phyloP scores from a whole-genome alignment of 1,139 yeast genomes.

The Schwanniomyces etchellsii region DNA sequence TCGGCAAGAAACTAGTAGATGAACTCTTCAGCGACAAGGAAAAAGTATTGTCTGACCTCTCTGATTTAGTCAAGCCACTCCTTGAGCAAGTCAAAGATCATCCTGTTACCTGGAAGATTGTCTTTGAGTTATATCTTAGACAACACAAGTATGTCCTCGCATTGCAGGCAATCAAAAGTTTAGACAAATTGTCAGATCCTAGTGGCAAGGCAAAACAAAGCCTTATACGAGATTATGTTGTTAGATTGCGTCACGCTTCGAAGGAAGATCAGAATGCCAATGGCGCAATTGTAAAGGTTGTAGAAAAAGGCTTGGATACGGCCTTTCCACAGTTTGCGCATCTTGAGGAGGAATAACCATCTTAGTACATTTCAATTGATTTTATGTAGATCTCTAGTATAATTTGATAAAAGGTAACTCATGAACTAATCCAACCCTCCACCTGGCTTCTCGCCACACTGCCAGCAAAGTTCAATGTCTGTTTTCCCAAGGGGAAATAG shows the following conservation, averaged over 20 bases:
- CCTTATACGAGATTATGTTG: too few species aligned
- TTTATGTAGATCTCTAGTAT: too few species aligned
- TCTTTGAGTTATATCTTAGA: slow-evolving; percentile 31
- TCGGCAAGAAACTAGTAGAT: slow-evolving; percentile 37
- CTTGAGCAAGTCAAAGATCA: slow-evolving; percentile 30
- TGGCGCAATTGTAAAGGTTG: slow-evolving; percentile 41
- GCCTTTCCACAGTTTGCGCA: slow-evolving; percentile 26
- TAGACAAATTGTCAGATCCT: slow-evolving; percentile 24
- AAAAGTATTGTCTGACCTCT: slow-evolving; percentile 26
- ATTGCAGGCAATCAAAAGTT: slow-evolving; percentile 36
- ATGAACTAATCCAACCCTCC: slow-evolving; percentile 51
- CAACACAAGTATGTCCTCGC: slow-evolving; percentile 45
- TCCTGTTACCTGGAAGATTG: slow-evolving; percentile 30
- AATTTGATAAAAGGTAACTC: too few species aligned
- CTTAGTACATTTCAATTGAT: too few species aligned
- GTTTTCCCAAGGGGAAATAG: slow-evolving; percentile 58
- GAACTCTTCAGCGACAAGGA: slow-evolving; percentile 19
- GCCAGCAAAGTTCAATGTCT: slow-evolving; percentile 49
- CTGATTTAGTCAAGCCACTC: slow-evolving; percentile 25
- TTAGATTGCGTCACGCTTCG: slow-evolving; percentile 20
- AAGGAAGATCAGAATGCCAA: slow-evolving; percentile 25
- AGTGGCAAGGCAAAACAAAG: slow-evolving; percentile 20
- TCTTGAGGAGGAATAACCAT: not conserved
- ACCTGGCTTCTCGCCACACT: slow-evolving; percentile 53
- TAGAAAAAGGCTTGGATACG: slow-evolving; percentile 33